These are phyloP conservation scores for Fomitopsis pinicola DNA, from an alignment of 1,284 basidiomycete species.

Conservation along the genomic window DNA sequence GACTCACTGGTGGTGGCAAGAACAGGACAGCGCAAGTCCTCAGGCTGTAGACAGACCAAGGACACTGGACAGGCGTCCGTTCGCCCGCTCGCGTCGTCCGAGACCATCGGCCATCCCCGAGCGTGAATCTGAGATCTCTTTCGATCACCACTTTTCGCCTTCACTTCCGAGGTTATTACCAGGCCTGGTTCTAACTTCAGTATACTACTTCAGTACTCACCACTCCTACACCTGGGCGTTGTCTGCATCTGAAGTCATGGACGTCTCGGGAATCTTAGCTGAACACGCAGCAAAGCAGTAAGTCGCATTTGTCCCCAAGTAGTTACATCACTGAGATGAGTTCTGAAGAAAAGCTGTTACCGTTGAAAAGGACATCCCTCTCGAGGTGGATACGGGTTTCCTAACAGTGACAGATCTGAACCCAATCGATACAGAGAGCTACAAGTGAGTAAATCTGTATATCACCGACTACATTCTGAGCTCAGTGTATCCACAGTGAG, in stretches of 20 bases:
- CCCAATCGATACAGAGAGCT: conserved; percentile 76
- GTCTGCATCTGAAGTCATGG: conserved; percentile 42
- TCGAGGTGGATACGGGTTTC: conserved; percentile 81
- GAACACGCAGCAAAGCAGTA: conserved; percentile 67
- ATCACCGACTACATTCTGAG: background rate
- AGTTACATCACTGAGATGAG: background rate
- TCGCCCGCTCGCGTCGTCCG: too few species aligned
- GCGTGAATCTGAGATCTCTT: background rate
- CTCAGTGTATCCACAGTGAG: conserved; percentile 37
- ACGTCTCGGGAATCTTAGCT: conserved; percentile 74
- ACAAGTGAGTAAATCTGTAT: conserved; percentile 63
- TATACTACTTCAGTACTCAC: too few species aligned
- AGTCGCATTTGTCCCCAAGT: conserved; percentile 6
- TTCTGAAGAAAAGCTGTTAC: conserved; percentile 54
- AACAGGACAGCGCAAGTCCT: too few species aligned
- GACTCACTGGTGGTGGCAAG: too few species aligned
- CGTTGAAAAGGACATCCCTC: conserved; percentile 77
- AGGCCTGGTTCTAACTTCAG: too few species aligned
- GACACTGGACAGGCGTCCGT: too few species aligned
- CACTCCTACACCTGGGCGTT: too few species aligned
- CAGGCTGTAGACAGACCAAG: too few species aligned
- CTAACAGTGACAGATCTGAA: conserved; percentile 87
- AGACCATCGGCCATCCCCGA: too few species aligned
- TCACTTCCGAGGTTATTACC: background rate
- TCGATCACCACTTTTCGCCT: background rate